A percentile compares a stretch with the other conserved stretches of the same genome.
phyloP scores from a whole-genome alignment of 345 rosid genomes.

The Brassica napus region Da-Ae NC_063434.1:26140501-26141000 shows the following conservation, averaged over 20 bases:
- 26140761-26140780: constrained; percentile 52
- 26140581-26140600: neutral
- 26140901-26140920: constrained; percentile 65
- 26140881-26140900: neutral
- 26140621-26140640: neutral
- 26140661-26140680: constrained; percentile 80
- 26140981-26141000: constrained; percentile 1
- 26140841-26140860: neutral
- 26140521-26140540: constrained; percentile 93
- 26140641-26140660: constrained; percentile 88
- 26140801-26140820: constrained; percentile 65
- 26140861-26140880: neutral
- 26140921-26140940: constrained; percentile 88
- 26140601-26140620: neutral
- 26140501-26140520: constrained; percentile 70
- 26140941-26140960: constrained; percentile 66
- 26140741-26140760: constrained; percentile 73
- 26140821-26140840: constrained; percentile 44
- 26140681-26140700: constrained; percentile 91
- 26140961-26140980: constrained; percentile 72
- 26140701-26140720: constrained; percentile 57
- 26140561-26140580: constrained; percentile 52
- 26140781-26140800: constrained; percentile 66
- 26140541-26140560: constrained; percentile 69
- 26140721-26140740: constrained; percentile 50